Evolutionary conservation across 2,329 filamentous ascomycete genomes (phyloP), one percentile per base, ranked within the genome.

Genomic region (Davidsoniella neocaledoniae): DNA sequence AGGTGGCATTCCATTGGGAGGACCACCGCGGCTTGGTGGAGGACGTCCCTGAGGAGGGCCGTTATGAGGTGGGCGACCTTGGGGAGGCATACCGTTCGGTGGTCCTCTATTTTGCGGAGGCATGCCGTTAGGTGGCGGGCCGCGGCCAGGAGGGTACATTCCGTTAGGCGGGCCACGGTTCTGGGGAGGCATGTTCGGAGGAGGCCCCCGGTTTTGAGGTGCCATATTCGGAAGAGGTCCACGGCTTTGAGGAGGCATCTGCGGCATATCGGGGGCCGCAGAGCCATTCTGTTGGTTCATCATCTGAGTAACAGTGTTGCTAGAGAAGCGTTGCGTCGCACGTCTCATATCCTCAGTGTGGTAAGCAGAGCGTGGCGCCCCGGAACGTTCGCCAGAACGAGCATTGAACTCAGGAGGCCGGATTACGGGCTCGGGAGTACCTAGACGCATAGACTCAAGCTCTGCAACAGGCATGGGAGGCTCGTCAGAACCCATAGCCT

Each of bases 271-370:
- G 9, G 10, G n/a, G 8, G 2, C 6, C 12, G 2, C 29, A 33
- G 29, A 33, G 12, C 37, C 8, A 7, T 37, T 46, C 37, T 43
- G 38, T 5, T 23, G 21, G 23, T 49, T 46, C 41, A 48, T 49
- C 21, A 48, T 82, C 60, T 95, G 86, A 42, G 80, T 74, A 43
- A 95, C 70, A 1, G 90, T 96, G 1, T 79, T 79, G 56, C 73
- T 76, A 23, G 91, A 94, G 62, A 96, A 79, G 19, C 86, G 81
- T 57, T 82, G 87, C 57, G 86, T 91, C 47, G 84, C 86, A 55
- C 79, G 79, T 54, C 84, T 81, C 58, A 90, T 70, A 60, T 91
- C 85, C 12, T 83, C 76, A 26, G 86, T 81, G 52, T 85, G 77
- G 57, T 83, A 78, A 0, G 84, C 84, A 42, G 62, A 50, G 29